Percentiles rank a stretch among this genome's conserved stretches.
Conservation (phyloP, 2,329 filamentous ascomycete species). For the Pleurostoma richardsiae region DNA sequence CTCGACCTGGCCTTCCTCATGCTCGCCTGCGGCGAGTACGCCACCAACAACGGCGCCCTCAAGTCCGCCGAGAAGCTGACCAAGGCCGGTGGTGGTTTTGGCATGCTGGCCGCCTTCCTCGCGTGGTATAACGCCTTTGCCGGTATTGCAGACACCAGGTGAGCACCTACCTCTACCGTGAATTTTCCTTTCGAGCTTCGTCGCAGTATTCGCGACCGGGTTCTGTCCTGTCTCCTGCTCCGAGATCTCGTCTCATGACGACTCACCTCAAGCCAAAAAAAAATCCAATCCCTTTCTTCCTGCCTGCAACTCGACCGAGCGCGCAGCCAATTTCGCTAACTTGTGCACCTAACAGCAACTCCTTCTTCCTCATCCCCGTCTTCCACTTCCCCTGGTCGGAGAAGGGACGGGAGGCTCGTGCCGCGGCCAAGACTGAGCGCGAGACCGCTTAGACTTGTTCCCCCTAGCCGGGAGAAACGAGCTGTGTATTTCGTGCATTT, state of each 20-base stretch:
- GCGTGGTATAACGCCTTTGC: slow-evolving; percentile 87
- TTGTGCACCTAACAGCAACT: slow-evolving; percentile 49
- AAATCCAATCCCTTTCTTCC: not conserved
- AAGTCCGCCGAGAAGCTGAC: slow-evolving; percentile 44
- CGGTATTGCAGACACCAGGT: slow-evolving; percentile 71
- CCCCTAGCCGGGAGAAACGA: no score
- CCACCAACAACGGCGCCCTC: slow-evolving; percentile 43
- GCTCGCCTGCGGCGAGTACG: slow-evolving; percentile 60
- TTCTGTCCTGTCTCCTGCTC: no score
- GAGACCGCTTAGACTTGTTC: slow-evolving; percentile 18
- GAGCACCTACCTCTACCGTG: slow-evolving; percentile 18
- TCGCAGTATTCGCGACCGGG: not conserved
- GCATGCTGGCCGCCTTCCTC: slow-evolving; percentile 73
- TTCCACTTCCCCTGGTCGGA: slow-evolving; percentile 94
- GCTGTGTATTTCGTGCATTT: no score
- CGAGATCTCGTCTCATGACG: no score
- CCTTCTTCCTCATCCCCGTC: slow-evolving; percentile 88
- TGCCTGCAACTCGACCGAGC: not conserved
- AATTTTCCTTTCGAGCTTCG: not conserved
- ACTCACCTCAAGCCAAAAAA: no score
- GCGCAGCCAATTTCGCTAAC: not conserved
- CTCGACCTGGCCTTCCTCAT: slow-evolving; percentile 73
- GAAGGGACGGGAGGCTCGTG: slow-evolving; percentile 58
- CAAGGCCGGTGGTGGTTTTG: slow-evolving; percentile 73
- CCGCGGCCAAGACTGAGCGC: slow-evolving; percentile 40